Base-by-base conservation (phyloP, 768 basidiomycete species). In the Rhodotorula diobovata region DNA sequence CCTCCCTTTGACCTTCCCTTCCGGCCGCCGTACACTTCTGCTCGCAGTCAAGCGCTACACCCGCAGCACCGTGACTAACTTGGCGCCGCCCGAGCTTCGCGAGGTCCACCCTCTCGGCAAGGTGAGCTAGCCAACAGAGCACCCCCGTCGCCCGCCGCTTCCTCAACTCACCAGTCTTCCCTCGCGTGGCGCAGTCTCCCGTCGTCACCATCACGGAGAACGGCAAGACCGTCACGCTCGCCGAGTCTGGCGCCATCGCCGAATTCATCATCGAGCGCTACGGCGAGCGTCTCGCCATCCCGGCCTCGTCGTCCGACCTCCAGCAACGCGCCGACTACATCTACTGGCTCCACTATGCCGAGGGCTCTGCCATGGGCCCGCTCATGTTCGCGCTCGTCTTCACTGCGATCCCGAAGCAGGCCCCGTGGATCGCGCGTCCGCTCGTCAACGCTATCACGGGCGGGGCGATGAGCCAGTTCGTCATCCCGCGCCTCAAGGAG, bases 251-350 rank as follows among this genome's bases (percentile, higher is more conserved):
- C 30, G 71, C 74, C 21, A 76, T 76, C 43, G 46, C 46, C 61
- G 71, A 76, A 56, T 67, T 72, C 56, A 48, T 76, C 56, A 61
- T 72, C 63, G 73, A 74, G 59, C 69, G 73, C 14, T 70, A 70
- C 65, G 73, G 69, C 20, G 63, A 62, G 15, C 51, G 67, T 41
- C 55, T 74, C 30, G 30, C 50, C 2, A 39, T 67, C 43, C 2
- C 58, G 14, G 45, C 61, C 34, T 43, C 45, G 12, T 63, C 23
- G 20, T 37, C 20, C 21, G 51, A 34, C 48, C 46, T 43, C 15
- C 41, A 68, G 53, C 35, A 56, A 9, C 58, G 71, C 11, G 53
- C 66, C 23, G 56, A 68, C 43, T 74, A 70, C 63, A 55, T 74
- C 12, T 68, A 68, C 59, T 74, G 73, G 73, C 58, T 68, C 9